Base-by-base conservation (phyloP, 2,329 filamentous ascomycete species). In the Exophiala sp. region DNA sequence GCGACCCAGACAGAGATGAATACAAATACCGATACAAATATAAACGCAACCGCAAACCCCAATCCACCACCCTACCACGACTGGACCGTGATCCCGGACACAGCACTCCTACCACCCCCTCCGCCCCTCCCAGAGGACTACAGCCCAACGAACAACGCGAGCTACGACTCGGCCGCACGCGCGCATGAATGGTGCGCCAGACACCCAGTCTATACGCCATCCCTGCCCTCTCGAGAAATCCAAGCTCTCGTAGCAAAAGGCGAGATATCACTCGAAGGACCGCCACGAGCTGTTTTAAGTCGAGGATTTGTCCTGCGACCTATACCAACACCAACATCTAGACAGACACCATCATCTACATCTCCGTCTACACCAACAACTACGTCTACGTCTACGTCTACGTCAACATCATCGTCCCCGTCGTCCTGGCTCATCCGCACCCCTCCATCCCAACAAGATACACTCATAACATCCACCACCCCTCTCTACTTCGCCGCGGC, bases 41-140 rank as follows among this genome's bases (percentile, higher is more conserved):
- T 21, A 30, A 16, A 43, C n/a, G n/a, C n/a, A n/a, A n/a, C n/a
- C 42, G 41, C 64, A 62, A 49, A 61, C 11, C 14, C 23, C 11
- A 65, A 68, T 19, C 77, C 78, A 11, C 78, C 78, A 14, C 74
- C 77, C 21, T 80, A 81, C 59, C 79, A 82, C 63, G 77, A 81
- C 64, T 83, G 80, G 80, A 74, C 78, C 45, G 69, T 74, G 1
- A 72, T 82, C 2, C 79, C 79, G 4, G 80, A 83, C 59, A 81
- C 72, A 13, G 64, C 77, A 3, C 68, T 74, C n/a, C 70, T 83
- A 8, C 79, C 79, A 2, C 80, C 80, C 22, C 79, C 80, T 1
- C 80, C 80, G 6, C 70, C 74, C 1, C 66, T 80, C 27, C 70
- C 71, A 14, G 72, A 79, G 57, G 71, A 76, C 34, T 66, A 56